Evolutionary conservation across 805 yeast species (phyloP).

Genomic region (Yarrowia yakushimensis): DNA sequence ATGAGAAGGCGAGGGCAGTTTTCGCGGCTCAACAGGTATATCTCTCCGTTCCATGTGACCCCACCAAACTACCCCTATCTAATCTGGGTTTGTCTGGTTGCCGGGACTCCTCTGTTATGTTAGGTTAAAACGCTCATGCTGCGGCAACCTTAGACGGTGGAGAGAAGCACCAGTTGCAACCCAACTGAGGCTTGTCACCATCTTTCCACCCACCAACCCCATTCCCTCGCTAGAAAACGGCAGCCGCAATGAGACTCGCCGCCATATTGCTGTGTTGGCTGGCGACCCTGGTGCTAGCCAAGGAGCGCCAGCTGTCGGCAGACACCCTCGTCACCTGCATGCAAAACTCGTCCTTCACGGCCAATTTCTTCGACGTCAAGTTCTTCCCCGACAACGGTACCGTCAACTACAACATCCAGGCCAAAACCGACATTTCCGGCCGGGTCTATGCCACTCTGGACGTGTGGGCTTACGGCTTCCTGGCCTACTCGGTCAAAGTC

Average conservation of each 20-base stretch:
- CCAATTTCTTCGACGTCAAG: slow-evolving; percentile 72
- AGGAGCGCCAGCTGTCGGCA: slow-evolving; percentile 46
- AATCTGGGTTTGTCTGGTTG: slow-evolving; percentile 1
- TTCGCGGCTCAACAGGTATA: no score
- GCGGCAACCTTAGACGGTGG: slow-evolving; percentile 2
- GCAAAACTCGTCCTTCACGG: slow-evolving; percentile 83
- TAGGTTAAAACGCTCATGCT: slow-evolving; percentile 22
- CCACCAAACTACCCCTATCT: background rate
- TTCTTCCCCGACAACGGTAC: slow-evolving; percentile 67
- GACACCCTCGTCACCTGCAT: slow-evolving; percentile 85
- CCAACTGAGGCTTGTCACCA: background rate
- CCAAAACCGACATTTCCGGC: slow-evolving; percentile 64
- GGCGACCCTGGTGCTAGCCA: slow-evolving; percentile 19
- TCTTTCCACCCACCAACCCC: background rate
- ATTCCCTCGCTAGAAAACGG: slow-evolving; percentile 7
- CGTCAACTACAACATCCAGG: slow-evolving; percentile 62
- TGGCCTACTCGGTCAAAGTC: slow-evolving; percentile 53
- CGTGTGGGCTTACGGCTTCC: slow-evolving; percentile 84
- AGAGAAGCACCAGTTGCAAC: background rate
- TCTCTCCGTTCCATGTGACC: no score
- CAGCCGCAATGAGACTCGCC: slow-evolving; percentile 15
- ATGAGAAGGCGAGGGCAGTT: no score
- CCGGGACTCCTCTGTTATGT: slow-evolving; percentile 9
- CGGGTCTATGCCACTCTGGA: slow-evolving; percentile 65
- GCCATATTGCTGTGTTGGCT: slow-evolving; percentile 18